Percentiles rank a stretch among this genome's conserved stretches.
Conservation (phyloP, 345 rosid genomes). For the Camelina neglecta region DNA sequence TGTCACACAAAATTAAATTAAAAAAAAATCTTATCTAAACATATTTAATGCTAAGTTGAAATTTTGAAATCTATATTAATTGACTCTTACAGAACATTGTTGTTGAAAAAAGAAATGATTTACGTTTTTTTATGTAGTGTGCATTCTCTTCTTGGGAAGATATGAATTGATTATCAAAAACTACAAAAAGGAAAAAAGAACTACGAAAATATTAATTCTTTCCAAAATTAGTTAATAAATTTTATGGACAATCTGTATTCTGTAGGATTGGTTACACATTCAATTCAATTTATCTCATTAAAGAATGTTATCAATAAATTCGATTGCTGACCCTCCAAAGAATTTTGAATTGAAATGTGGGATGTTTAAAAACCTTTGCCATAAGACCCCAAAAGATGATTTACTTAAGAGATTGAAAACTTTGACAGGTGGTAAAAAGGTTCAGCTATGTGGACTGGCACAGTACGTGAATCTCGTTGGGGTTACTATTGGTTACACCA, state of each 20-base stretch:
- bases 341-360: conserved; percentile 16
- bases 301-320: conserved; percentile 21
- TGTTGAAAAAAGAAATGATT: background rate
- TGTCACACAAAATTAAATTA: background rate
- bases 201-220: background rate
- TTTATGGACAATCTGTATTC: conserved; percentile 5
- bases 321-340: conserved; percentile 3
- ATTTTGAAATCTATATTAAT: background rate
- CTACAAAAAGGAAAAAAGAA: background rate
- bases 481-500: conserved; percentile 77
- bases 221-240: conserved; percentile 13
- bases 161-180: background rate
- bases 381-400: background rate
- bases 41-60: background rate
- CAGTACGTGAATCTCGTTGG: conserved; percentile 79
- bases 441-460: conserved; percentile 73
- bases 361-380: conserved; percentile 8
- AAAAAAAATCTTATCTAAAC: background rate
- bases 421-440: conserved; percentile 59
- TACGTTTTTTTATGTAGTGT: background rate
- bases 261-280: background rate
- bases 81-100: conserved; percentile 1
- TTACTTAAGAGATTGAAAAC: too few species aligned
- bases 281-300: background rate
- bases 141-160: conserved; percentile 34